Evolutionary conservation across 495 filamentous ascomycete species (phyloP), one percentile per base, ranked within the genome.

Genomic region (Xylaria telfairii): DNA sequence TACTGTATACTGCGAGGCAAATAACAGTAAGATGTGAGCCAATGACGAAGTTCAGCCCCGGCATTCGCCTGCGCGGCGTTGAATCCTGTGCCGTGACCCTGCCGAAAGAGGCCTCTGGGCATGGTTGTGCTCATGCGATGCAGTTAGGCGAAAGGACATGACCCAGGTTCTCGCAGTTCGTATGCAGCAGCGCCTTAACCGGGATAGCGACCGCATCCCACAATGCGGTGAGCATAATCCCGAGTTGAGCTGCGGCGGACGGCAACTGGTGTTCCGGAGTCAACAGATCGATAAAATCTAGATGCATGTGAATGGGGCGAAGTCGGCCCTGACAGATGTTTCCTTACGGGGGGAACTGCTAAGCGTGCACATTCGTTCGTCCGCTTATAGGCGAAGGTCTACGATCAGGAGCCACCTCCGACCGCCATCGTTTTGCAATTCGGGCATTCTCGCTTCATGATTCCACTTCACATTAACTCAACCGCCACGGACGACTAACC

Each of bases 111-210:
- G 86, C 83, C 81, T 32, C 79, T 56, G n/a, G 75, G 85, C 15
- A 91, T 90, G 37, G 85, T 87, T 87, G 92, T 75, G 62, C 44
- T 7, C 24, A 49, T 51, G 90, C 91, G 66, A 90, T 88, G 83
- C 92, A 93, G 83, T 94, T 94, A 80, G 92, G 93, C 74, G 86
- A 78, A 7, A 95, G 86, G 78, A 94, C 94, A 81, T 94, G 91
- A 77, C 93, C 90, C 13, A 94, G 87, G 6, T 87, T 91, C 66
- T 79, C 79, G 51, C 83, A 78, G 76, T 93, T 93, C 72, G 91
- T 87, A 21, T 80, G 72, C 21, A 15, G 77, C 39, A 92, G 85
- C n/a, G 89, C 71, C 32, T 81, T 82, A n/a, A 85, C 74, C 7
- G 90, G 92, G 4, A 74, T 78, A 79, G 90, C 93, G 44, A 88